Percentiles rank a stretch among this genome's conserved stretches.
These are phyloP conservation scores for Tulasnella sp. DNA, from an alignment of 768 basidiomycete genomes.

Conservation along the genomic window DNA sequence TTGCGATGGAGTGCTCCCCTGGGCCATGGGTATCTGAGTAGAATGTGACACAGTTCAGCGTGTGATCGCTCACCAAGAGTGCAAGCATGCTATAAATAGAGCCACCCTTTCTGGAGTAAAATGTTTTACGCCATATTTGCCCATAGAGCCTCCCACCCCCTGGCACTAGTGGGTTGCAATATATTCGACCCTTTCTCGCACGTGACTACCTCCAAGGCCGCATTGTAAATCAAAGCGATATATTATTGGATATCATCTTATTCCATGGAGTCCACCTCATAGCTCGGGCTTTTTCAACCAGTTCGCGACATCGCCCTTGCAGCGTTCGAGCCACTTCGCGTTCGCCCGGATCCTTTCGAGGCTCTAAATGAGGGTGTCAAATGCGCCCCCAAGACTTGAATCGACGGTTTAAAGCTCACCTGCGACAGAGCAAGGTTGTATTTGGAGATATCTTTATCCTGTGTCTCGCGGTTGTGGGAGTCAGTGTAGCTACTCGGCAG, in stretches of 20 bases:
- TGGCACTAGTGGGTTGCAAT: neutral
- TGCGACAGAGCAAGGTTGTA: slow-evolving; percentile 54
- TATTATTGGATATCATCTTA: neutral
- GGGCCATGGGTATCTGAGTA: too few relatives aligned
- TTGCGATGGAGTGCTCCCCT: too few relatives aligned
- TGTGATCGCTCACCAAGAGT: too few relatives aligned
- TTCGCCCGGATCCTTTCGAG: slow-evolving; percentile 64
- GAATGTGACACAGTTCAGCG: too few relatives aligned
- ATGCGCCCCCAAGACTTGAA: neutral
- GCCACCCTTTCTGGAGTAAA: too few relatives aligned
- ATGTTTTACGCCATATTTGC: too few relatives aligned
- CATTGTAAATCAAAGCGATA: neutral
- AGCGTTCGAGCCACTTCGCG: slow-evolving; percentile 60
- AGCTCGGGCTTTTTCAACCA: slow-evolving; percentile 44
- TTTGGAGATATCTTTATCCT: slow-evolving; percentile 67
- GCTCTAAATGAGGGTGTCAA: slow-evolving; percentile 43
- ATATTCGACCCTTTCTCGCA: neutral
- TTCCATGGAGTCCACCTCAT: neutral
- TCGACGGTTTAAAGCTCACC: neutral
- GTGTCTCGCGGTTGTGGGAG: slow-evolving; percentile 20
- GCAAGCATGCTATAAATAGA: too few relatives aligned
- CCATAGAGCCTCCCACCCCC: too few relatives aligned
- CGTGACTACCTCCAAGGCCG: neutral
- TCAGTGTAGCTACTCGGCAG: slow-evolving; percentile 29
- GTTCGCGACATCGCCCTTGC: slow-evolving; percentile 51